These are phyloP conservation scores for Ceratocystis colombiana DNA, from an alignment of 2,329 filamentous ascomycete genomes.

Conservation along the genomic window DNA sequence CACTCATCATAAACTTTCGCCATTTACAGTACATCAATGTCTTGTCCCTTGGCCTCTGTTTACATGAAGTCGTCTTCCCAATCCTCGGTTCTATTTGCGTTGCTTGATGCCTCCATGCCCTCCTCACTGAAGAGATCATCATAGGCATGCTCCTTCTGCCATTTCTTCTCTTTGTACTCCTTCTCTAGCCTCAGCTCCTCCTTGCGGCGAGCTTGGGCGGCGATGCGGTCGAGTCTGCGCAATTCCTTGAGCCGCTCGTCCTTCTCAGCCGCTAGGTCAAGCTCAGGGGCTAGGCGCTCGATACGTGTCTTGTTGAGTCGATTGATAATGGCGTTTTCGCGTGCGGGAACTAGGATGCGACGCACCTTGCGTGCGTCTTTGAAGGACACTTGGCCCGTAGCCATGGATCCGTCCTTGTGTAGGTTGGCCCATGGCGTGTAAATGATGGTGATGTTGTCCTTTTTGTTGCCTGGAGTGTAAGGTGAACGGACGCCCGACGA, in stretches of 20 bases:
- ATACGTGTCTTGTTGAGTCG: conserved; percentile 94
- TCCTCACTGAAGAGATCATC: conserved; percentile 84
- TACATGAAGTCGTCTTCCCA: conserved; percentile 93
- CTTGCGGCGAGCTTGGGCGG: conserved; percentile 55
- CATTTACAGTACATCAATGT: not conserved
- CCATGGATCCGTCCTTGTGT: conserved; percentile 92
- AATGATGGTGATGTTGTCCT: conserved; percentile 91
- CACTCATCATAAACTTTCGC: not conserved
- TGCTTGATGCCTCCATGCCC: conserved; percentile 64
- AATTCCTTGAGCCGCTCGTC: conserved; percentile 65
- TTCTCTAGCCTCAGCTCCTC: conserved; percentile 63
- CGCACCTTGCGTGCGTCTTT: conserved; percentile 80
- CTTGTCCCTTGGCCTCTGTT: conserved; percentile 28
- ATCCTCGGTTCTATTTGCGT: conserved; percentile 68
- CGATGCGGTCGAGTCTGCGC: conserved; percentile 58
- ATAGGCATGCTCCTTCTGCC: conserved; percentile 95
- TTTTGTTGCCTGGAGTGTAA: conserved; percentile 71
- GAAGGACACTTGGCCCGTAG: conserved; percentile 86
- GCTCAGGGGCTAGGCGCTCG: conserved; percentile 58
- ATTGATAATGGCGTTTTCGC: conserved; percentile 88
- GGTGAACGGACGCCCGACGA: not conserved
- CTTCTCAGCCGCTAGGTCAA: conserved; percentile 67
- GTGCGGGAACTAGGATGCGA: conserved; percentile 64
- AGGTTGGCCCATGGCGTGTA: conserved; percentile 98
- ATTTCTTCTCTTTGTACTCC: conserved; percentile 81